Evolutionary conservation across 2,329 filamentous ascomycete genomes (phyloP), one percentile per base, ranked within the genome.

Genomic region (Verticillium longisporum): DNA sequence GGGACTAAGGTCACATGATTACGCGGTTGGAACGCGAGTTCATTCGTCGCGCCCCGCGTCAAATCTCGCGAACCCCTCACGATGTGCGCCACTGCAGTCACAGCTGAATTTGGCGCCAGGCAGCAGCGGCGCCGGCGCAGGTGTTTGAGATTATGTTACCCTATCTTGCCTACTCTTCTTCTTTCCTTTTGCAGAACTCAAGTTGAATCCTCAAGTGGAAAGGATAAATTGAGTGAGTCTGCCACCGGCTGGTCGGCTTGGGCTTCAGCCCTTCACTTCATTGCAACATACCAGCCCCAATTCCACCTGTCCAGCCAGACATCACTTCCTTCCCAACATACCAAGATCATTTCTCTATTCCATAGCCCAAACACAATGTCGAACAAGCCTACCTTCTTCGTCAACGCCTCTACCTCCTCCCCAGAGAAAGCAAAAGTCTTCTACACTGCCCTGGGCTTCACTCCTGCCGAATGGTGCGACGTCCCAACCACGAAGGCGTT

Each of bases 381-480:
- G 26, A n/a, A 31, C 38, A 26, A 58, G 10, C 61, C 61, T 21
- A 59, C 56, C 37, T 61, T 63, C 61, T 63, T 55, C 59, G 31
- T 61, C 57, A 61, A 61, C 57, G 18, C 61, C 59, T 36, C 57
- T 18, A 59, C 59, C 37, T 36, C 37, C 14, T 54, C 59, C 55
- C 37, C 57, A 13, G 37, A 26, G 3, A 59, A 37, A 33, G 56
- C 61, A 7, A 56, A 36, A 1, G 31, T 54, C 54, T 68, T 67
- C 55, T 68, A 62, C 54, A 50, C 56, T 18, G 58, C 65, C 5
- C 57, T 68, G 15, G 61, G 58, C 11, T 63, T 68, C 50, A 57
- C 45, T 11, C 50, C 36, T 21, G 37, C 64, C 15, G 34, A 62
- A 15, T 62, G 53, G 13, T 68, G 62, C 34, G 62, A 60, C 7